Base-by-base conservation (phyloP, 768 basidiomycete genomes). In the Lactifluus subvellereus region DNA sequence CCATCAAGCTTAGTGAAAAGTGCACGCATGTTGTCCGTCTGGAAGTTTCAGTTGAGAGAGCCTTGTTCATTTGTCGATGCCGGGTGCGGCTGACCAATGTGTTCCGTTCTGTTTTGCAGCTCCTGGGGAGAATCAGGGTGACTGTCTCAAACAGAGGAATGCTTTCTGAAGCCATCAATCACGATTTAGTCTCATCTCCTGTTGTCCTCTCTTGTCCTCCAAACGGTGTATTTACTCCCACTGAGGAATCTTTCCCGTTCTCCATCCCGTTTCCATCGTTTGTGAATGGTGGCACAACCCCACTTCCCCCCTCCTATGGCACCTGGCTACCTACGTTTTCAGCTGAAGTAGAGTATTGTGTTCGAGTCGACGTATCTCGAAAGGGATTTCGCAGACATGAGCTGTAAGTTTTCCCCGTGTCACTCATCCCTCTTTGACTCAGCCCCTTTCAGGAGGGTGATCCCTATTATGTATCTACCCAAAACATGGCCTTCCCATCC, bases 381-480 rank as follows among this genome's bases (percentile, higher is more conserved):
- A 78, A 75, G 64, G 76, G 76, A 20, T 69, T 79, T 33, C 72
- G 74, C 30, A 72, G 75, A 57, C 72, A 77, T 59, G 77, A 79
- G 65, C 71, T 72, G 79, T 79, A 70, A 54, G 76, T 67, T 3
- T 43, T 53, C 45, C 45, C 62, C 14, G 54, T 40, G 20, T 52
- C 30, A n/a, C 50, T 48, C 53, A 35, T 60, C 11, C 30, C 4
- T 43, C 20, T 42, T 49, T 63, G 32, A 59, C 51, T 37, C 35
- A n/a, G 13, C 16, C 38, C 16, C 33, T 45, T 63, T 37, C 58
- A 75, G 74, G 55, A 72, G 68, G 64, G 61, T 61, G 42, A 72
- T 79, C 51, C 76, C 74, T 10, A 68, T 80, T 13, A 71, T 77
- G 42, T 80, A 80, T 66, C 71, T 81, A 20, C 79, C 79, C 2